Base-by-base conservation (phyloP, 2,329 filamentous ascomycete genomes). In the Alternaria triticimaculans region DNA sequence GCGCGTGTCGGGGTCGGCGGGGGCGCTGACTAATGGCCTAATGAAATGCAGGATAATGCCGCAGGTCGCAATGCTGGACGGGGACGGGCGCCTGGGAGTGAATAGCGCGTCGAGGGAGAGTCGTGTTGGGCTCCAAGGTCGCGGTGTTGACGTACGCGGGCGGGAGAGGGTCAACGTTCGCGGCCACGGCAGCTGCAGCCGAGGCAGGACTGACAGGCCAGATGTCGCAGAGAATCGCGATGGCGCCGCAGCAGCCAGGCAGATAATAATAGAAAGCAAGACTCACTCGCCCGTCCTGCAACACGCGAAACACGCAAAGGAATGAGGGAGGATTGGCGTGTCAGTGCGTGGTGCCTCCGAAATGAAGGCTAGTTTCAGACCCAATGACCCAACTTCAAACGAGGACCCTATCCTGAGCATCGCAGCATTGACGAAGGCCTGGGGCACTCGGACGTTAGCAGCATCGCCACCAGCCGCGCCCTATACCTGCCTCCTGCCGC, bases 161-260 rank as follows among this genome's bases (percentile, higher is more conserved):
- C 57, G 23, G 15, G 60, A 55, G 60, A 55, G 55, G 69, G 69
- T 55, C 37, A 41, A 41, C 37, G 58, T 26, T 28, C 21, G 54
- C 44, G 65, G 62, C 63, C 65, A 68, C 63, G 70, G 70, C 50
- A 72, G 65, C 56, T 64, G 70, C 48, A 72, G 66, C 68, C 66
- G 68, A 71, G 67, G 67, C 64, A 55, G 55, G 20, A 57, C 20
- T 20, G 49, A 45, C 43, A 43, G 63, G 28, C 48, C 28, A 55
- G 21, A 41, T 51, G 44, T 60, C 56, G 62, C 51, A 51, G 60
- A 51, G 50, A 20, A 41, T 57, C 58, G 58, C 58, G 53, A 43
- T 44, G 51, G n/a, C 49, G 54, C 49, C 49, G 51, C 48, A 55
- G 41, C 51, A 43, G 51, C 45, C 48, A 44, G 51, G 43, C 48